phyloP scores from a whole-genome alignment of 139 green algal genomes.

The Coccomyxa sp. region DNA sequence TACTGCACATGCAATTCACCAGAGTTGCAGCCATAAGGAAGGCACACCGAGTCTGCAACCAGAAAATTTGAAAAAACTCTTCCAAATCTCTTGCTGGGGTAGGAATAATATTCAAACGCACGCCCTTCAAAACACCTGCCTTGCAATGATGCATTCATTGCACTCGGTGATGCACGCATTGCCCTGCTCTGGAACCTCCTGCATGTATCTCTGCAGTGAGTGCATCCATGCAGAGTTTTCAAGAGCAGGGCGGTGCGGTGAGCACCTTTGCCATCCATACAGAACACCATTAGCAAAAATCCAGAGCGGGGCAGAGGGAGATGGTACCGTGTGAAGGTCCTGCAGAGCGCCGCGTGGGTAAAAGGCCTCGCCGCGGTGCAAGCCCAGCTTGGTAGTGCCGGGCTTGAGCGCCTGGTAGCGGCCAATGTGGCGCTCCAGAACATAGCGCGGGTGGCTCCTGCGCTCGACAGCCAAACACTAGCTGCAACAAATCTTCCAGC shows the following conservation, averaged over 20 bases:
- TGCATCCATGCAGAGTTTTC: too few species aligned
- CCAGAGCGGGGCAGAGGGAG: not conserved
- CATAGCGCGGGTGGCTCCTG: conserved; percentile 53
- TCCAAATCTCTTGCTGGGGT: too few species aligned
- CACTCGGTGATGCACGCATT: too few species aligned
- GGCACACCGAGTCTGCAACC: not conserved
- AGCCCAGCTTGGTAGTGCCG: conserved; percentile 37
- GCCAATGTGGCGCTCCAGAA: conserved; percentile 76
- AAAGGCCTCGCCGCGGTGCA: conserved; percentile 70
- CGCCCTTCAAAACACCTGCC: too few species aligned
- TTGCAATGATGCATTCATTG: too few species aligned
- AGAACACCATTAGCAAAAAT: too few species aligned
- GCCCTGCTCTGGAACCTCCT: too few species aligned
- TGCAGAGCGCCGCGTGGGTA: conserved; percentile 49
- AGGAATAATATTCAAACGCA: too few species aligned
- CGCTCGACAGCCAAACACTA: not conserved
- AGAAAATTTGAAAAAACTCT: too few species aligned
- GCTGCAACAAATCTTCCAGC: not conserved
- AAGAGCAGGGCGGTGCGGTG: too few species aligned
- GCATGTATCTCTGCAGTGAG: too few species aligned
- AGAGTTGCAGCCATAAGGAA: not conserved
- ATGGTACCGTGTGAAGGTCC: conserved; percentile 60
- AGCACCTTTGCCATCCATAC: too few species aligned
- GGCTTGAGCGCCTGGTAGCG: conserved; percentile 64
- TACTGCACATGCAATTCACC: not conserved